phyloP scores from a whole-genome alignment of 331 rosid species.

The Telfairia occidentalis region DNA sequence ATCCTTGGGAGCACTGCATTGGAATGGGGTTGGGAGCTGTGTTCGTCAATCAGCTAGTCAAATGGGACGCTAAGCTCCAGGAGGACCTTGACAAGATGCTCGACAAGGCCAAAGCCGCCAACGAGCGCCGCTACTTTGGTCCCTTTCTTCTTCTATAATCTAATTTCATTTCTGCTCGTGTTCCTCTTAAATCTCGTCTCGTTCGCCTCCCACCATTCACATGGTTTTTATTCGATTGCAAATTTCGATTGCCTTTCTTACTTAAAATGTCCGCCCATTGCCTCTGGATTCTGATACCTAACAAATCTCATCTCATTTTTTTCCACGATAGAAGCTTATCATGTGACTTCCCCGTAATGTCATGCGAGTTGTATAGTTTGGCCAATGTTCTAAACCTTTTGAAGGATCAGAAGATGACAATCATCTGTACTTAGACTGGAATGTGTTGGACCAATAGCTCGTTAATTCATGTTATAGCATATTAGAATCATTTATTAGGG shows the following conservation, averaged over 20 bases:
- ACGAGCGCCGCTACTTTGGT: conserved; percentile 93
- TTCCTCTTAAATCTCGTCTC: not conserved
- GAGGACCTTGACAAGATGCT: conserved; percentile 82
- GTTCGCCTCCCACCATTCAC: not conserved
- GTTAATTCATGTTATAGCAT: not conserved
- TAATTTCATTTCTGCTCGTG: not conserved
- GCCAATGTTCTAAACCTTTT: not conserved
- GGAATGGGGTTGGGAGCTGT: conserved; percentile 79
- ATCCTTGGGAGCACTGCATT: conserved; percentile 93
- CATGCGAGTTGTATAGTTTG: not conserved
- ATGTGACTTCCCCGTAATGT: not conserved
- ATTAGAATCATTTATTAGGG: too few species aligned
- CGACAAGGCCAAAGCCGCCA: conserved; percentile 80
- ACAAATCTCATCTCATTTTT: not conserved
- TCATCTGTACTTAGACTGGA: not conserved
- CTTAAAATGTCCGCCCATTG: not conserved
- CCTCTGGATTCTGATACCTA: not conserved
- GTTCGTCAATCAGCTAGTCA: conserved; percentile 55
- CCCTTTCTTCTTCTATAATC: not conserved
- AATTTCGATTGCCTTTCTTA: not conserved
- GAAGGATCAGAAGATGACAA: not conserved
- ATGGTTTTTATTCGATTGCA: not conserved
- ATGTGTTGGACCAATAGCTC: not conserved
- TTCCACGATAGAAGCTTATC: not conserved
- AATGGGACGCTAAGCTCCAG: conserved; percentile 65